Percentiles rank a stretch among this genome's conserved stretches.
These are phyloP conservation scores for Cerrena zonata DNA, from an alignment of 1,284 basidiomycete genomes.

Conservation along the genomic window DNA sequence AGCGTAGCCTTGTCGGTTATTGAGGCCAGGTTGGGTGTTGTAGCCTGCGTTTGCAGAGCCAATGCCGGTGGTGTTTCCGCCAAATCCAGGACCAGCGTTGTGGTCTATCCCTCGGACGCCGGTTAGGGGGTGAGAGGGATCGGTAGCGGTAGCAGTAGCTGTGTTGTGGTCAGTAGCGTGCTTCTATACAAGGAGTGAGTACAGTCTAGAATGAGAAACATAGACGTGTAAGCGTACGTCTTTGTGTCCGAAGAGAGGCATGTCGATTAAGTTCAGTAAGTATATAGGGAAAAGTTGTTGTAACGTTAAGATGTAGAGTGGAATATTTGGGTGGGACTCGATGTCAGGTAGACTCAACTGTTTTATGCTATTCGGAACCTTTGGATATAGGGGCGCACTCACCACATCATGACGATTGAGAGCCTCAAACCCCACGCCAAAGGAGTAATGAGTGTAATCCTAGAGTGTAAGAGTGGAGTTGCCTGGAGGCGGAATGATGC, in stretches of 20 bases:
- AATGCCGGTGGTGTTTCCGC: neutral
- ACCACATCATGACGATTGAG: neutral
- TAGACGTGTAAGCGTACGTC: slow-evolving; percentile 1
- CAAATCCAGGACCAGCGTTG: neutral
- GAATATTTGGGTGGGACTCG: neutral
- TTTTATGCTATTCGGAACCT: neutral
- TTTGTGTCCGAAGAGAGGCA: slow-evolving; percentile 16
- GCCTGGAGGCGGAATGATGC: too few relatives aligned
- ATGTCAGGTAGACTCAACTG: neutral
- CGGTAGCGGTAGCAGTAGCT: neutral
- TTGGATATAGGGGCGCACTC: neutral
- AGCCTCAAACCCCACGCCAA: too few relatives aligned
- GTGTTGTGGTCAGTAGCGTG: neutral
- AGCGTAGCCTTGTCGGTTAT: neutral
- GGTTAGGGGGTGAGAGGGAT: neutral
- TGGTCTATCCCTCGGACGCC: neutral
- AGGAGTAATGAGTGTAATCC: too few relatives aligned
- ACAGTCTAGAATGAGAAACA: neutral
- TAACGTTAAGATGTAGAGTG: neutral
- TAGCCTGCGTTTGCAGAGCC: neutral
- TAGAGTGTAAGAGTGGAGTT: too few relatives aligned
- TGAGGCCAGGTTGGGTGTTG: neutral
- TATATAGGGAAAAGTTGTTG: neutral
- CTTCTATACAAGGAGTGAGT: neutral
- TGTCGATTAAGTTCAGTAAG: slow-evolving; percentile 7